Conservation (phyloP, 139 green algal genomes). For the Coelastrella sp. region DNA sequence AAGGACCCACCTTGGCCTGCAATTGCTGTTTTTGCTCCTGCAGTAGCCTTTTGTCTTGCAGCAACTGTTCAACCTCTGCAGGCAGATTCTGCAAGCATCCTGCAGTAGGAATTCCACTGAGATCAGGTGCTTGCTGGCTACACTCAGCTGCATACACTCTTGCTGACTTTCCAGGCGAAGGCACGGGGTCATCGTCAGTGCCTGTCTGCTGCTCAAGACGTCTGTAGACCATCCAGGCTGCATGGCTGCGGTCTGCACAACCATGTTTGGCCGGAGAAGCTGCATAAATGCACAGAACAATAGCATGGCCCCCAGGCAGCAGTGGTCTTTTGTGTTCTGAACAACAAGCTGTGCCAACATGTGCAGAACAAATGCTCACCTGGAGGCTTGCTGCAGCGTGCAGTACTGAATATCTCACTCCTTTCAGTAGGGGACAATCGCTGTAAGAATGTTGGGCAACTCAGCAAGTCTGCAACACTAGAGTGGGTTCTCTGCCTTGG, state of each 20-base stretch:
- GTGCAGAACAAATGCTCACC: neutral
- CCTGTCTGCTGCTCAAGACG: neutral
- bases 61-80: conserved; percentile 4
- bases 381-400: neutral
- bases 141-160: too few species aligned
- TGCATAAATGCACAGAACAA: neutral
- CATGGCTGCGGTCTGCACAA: too few species aligned
- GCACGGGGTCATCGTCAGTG: too few species aligned
- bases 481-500: neutral
- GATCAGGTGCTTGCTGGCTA: too few species aligned
- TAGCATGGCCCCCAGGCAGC: neutral
- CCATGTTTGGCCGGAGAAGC: neutral
- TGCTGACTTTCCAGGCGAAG: too few species aligned
- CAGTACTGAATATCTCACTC: neutral
- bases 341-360: neutral
- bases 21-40: conserved; percentile 14
- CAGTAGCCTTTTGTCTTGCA: neutral
- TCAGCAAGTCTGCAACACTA: neutral
- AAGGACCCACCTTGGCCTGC: conserved; percentile 32
- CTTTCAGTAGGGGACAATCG: neutral
- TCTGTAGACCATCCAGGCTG: neutral
- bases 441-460: neutral
- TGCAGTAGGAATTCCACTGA: too few species aligned
- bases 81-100: neutral
- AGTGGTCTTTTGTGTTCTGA: too few species aligned